These are phyloP conservation scores for Amanita phalloides DNA, from an alignment of 768 basidiomycete species.

Conservation along the genomic window DNA sequence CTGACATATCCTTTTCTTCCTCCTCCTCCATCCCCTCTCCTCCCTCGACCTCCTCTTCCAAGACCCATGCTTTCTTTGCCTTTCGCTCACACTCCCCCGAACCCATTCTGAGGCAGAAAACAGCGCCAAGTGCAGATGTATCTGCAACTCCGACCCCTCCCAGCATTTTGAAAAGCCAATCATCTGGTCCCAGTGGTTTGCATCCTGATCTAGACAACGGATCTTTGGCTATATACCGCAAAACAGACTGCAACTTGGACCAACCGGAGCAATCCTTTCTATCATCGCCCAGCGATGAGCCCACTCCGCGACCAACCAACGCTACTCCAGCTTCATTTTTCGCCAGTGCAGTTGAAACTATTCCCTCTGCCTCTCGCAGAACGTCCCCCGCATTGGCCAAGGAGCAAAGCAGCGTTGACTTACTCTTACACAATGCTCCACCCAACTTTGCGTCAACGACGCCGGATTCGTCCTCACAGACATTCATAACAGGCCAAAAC, in stretches of 20 bases:
- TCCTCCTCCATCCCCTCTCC: conserved; percentile 12
- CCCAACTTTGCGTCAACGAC: conserved; percentile 4
- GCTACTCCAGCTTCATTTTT: conserved; percentile 7
- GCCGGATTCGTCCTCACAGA: conserved; percentile 3
- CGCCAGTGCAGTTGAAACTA: not conserved
- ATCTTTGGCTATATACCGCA: not conserved
- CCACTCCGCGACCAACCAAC: conserved; percentile 11
- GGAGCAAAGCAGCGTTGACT: not conserved
- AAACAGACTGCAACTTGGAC: not conserved
- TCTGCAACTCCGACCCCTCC: conserved; percentile 16
- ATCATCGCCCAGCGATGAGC: conserved; percentile 3
- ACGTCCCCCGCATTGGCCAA: too few species aligned
- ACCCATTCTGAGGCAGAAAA: conserved; percentile 9
- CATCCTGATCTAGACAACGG: not conserved
- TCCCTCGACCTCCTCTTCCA: conserved; percentile 19
- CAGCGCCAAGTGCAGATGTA: conserved; percentile 18
- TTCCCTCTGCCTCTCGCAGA: too few species aligned
- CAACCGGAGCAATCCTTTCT: not conserved
- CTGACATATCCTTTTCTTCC: conserved; percentile 17
- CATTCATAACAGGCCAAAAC: conserved; percentile 9
- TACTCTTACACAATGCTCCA: not conserved
- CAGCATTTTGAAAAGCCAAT: not conserved
- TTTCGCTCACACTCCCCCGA: conserved; percentile 25
- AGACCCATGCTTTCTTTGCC: conserved; percentile 40
- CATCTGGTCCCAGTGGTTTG: not conserved